Conservation (phyloP, 2,329 filamentous ascomycete species). For the Claviceps spartinae region DNA sequence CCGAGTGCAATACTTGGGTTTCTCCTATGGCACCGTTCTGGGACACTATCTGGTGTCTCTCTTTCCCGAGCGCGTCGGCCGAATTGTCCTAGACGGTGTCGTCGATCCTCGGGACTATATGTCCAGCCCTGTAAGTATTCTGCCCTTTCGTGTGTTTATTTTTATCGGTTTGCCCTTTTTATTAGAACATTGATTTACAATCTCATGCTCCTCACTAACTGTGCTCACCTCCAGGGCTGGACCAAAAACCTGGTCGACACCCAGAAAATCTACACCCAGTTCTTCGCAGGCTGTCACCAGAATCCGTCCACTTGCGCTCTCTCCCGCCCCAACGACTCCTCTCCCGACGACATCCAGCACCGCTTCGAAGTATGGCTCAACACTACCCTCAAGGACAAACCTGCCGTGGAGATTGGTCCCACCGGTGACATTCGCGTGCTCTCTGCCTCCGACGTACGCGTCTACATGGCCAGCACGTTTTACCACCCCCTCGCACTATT, state of each 20-base stretch:
- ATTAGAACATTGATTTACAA: not conserved
- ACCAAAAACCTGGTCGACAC: slow-evolving; percentile 19
- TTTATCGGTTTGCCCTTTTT: not conserved
- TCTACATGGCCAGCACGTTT: slow-evolving; percentile 12
- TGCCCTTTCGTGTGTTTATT: no score
- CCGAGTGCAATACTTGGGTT: slow-evolving; percentile 30
- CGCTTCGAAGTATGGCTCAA: slow-evolving; percentile 15
- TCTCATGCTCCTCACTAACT: not conserved
- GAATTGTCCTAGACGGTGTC: slow-evolving; percentile 22
- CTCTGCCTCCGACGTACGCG: slow-evolving; percentile 9
- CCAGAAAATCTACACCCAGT: slow-evolving; percentile 14
- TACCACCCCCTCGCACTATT: slow-evolving; percentile 15
- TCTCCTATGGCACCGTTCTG: slow-evolving; percentile 25
- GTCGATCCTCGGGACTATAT: slow-evolving; percentile 18
- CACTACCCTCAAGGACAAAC: slow-evolving; percentile 9
- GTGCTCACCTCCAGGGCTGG: slow-evolving; percentile 12
- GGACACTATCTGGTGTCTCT: slow-evolving; percentile 14
- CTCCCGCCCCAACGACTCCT: slow-evolving; percentile 1
- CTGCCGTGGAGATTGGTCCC: slow-evolving; percentile 10
- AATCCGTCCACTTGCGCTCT: slow-evolving; percentile 5
- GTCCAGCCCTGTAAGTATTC: slow-evolving; percentile 12
- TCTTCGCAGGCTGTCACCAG: slow-evolving; percentile 20
- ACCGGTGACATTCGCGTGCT: slow-evolving; percentile 11
- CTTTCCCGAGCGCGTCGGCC: slow-evolving; percentile 17
- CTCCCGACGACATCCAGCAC: slow-evolving; percentile 2